Percentiles rank a stretch among this genome's conserved stretches.
Conservation (phyloP, 768 basidiomycete genomes). For the Megacollybia marginata region DNA sequence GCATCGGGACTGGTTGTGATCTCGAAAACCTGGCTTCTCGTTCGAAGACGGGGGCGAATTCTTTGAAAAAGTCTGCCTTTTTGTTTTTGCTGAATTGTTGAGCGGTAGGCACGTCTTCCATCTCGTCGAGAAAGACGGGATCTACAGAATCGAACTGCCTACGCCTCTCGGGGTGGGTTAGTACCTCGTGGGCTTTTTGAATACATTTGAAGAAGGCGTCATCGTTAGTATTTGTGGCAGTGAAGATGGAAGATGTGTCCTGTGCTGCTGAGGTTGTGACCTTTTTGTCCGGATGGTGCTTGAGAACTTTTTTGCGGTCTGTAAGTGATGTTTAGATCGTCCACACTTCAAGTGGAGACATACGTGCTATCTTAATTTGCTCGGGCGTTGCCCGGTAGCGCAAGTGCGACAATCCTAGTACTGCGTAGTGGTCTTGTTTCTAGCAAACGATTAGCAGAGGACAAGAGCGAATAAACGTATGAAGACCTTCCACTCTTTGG, state of each 20-base stretch:
- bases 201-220: slow-evolving; percentile 99
- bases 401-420: slow-evolving; percentile 88
- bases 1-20: slow-evolving; percentile 70
- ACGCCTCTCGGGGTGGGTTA: slow-evolving; percentile 79
- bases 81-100: slow-evolving; percentile 45
- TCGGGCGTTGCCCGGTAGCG: slow-evolving; percentile 80
- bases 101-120: slow-evolving; percentile 70
- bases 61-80: slow-evolving; percentile 56
- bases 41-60: slow-evolving; percentile 78
- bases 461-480: neutral
- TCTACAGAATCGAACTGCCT: slow-evolving; percentile 98
- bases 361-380: slow-evolving; percentile 96
- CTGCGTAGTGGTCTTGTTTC: slow-evolving; percentile 99
- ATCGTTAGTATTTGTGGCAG: slow-evolving; percentile 77
- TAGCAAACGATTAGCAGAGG: slow-evolving; percentile 19
- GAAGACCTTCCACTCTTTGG: slow-evolving; percentile 94
- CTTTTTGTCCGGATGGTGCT: slow-evolving; percentile 98
- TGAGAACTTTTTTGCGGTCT: slow-evolving; percentile 99
- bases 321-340: slow-evolving; percentile 1
- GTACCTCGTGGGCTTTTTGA: slow-evolving; percentile 93
- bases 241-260: slow-evolving; percentile 24
- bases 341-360: slow-evolving; percentile 21
- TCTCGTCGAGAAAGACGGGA: slow-evolving; percentile 61
- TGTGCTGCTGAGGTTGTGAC: slow-evolving; percentile 27
- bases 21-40: slow-evolving; percentile 92